These are phyloP conservation scores for Hypericum perforatum DNA, from an alignment of 345 rosid species.

Conservation along the genomic window DNA sequence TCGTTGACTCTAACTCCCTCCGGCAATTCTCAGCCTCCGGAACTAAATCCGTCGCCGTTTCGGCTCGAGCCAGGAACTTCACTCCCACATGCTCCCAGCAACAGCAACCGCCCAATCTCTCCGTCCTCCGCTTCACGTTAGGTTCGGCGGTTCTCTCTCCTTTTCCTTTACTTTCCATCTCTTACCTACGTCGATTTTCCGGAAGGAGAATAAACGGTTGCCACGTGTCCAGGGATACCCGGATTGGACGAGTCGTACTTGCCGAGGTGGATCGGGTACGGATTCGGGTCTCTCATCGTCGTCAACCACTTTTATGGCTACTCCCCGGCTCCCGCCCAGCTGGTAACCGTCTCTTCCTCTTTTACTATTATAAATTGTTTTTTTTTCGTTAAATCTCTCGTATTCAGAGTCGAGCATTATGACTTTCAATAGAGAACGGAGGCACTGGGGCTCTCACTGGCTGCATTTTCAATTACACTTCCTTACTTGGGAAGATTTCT, in stretches of 20 bases:
- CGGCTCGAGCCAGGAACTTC: too few species aligned
- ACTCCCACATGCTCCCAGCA: slow-evolving; percentile 7
- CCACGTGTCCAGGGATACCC: slow-evolving; percentile 45
- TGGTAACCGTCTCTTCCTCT: slow-evolving; percentile 21
- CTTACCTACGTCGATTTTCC: too few species aligned
- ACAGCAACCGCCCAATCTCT: slow-evolving; percentile 59
- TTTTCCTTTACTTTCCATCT: background rate
- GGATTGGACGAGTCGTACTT: slow-evolving; percentile 85
- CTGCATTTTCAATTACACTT: slow-evolving; percentile 55
- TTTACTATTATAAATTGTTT: background rate
- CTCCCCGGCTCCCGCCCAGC: slow-evolving; percentile 30
- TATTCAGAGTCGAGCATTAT: slow-evolving; percentile 14
- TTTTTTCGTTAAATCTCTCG: background rate
- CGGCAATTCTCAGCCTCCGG: too few species aligned
- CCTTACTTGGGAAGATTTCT: slow-evolving; percentile 76
- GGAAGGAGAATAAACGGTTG: too few species aligned
- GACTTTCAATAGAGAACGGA: slow-evolving; percentile 33
- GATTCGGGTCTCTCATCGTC: slow-evolving; percentile 75
- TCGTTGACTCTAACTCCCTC: too few species aligned
- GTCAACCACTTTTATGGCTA: slow-evolving; percentile 47
- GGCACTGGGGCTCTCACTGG: slow-evolving; percentile 57
- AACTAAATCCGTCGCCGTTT: too few species aligned
- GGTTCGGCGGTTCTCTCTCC: slow-evolving; percentile 21
- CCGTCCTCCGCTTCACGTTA: slow-evolving; percentile 85
- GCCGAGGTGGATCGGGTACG: slow-evolving; percentile 89